Percentiles rank a stretch among this genome's conserved stretches.
Evolutionary conservation across 495 filamentous ascomycete genomes (phyloP).

Genomic region (Podospora pseudoanserina): DNA sequence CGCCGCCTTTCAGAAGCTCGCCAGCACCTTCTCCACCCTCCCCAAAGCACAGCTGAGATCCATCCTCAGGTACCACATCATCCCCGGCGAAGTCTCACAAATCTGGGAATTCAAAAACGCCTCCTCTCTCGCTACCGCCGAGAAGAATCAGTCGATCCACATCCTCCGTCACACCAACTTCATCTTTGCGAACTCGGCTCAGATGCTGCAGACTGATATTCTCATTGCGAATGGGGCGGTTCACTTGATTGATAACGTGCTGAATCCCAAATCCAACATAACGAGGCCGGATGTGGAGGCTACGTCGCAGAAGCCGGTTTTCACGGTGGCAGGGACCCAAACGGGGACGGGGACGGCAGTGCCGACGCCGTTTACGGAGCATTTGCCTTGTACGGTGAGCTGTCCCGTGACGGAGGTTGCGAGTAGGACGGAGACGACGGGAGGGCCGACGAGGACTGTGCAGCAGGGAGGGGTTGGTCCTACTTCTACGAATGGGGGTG

Average conservation of each 20-base stretch:
- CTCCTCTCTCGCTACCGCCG: conserved; percentile 33
- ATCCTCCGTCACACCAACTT: conserved; percentile 24
- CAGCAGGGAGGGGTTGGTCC: neutral
- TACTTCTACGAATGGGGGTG: conserved; percentile 12
- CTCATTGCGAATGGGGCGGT: conserved; percentile 53
- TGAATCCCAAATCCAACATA: conserved; percentile 23
- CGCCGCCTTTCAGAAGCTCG: conserved; percentile 53
- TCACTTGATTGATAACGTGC: conserved; percentile 53
- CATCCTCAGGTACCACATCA: conserved; percentile 35
- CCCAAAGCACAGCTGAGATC: conserved; percentile 13
- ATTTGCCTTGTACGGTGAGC: conserved; percentile 32
- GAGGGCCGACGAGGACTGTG: neutral
- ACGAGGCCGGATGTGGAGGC: conserved; percentile 16
- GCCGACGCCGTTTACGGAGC: conserved; percentile 22
- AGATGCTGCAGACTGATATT: conserved; percentile 45
- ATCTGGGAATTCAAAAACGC: conserved; percentile 33
- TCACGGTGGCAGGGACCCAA: conserved; percentile 11
- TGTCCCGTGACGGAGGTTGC: conserved; percentile 23
- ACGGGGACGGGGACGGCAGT: conserved; percentile 14
- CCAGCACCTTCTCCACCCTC: conserved; percentile 21
- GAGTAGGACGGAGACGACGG: neutral
- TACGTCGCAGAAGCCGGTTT: conserved; percentile 21
- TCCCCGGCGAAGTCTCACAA: conserved; percentile 42
- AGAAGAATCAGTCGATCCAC: conserved; percentile 36
- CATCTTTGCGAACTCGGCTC: conserved; percentile 47